A percentile compares a stretch with the other conserved stretches of the same genome.
These are phyloP conservation scores for Penicillium sp. DNA, from an alignment of 2,329 filamentous ascomycete genomes.

Conservation along the genomic window DNA sequence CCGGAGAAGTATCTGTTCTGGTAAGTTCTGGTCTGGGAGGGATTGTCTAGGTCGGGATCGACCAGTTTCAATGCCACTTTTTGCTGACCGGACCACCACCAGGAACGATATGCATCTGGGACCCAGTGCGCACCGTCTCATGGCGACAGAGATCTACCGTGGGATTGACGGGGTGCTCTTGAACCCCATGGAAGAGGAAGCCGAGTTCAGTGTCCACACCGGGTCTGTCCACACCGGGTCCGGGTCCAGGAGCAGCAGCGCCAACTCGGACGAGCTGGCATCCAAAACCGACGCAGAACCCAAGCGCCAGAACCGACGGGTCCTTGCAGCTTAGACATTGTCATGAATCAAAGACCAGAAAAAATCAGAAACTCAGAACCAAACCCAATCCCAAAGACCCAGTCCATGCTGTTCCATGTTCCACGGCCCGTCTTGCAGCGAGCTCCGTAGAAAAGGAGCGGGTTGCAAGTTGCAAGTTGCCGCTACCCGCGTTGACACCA, in stretches of 20 bases:
- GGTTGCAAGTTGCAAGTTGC: background rate
- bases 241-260: background rate
- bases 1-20: conserved; percentile 45
- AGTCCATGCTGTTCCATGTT: background rate
- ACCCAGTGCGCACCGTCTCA: conserved; percentile 38
- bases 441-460: background rate
- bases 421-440: conserved; percentile 13
- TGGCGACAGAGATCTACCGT: conserved; percentile 41
- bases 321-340: conserved; percentile 27
- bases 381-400: background rate
- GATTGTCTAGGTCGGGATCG: conserved; percentile 7
- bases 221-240: background rate
- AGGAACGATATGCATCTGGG: conserved; percentile 48
- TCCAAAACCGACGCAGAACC: background rate
- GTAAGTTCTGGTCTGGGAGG: conserved; percentile 28
- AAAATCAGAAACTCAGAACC: background rate
- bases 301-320: conserved; percentile 24
- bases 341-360: conserved; percentile 8
- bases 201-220: background rate
- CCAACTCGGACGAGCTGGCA: background rate
- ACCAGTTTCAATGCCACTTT: conserved; percentile 6
- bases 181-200: conserved; percentile 3
- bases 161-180: conserved; percentile 39
- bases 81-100: conserved; percentile 9
- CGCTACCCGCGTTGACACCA: background rate